Evolutionary conservation across 1,284 basidiomycete genomes (phyloP), one percentile per base, ranked within the genome.

Genomic region (Heliocybe sulcata): DNA sequence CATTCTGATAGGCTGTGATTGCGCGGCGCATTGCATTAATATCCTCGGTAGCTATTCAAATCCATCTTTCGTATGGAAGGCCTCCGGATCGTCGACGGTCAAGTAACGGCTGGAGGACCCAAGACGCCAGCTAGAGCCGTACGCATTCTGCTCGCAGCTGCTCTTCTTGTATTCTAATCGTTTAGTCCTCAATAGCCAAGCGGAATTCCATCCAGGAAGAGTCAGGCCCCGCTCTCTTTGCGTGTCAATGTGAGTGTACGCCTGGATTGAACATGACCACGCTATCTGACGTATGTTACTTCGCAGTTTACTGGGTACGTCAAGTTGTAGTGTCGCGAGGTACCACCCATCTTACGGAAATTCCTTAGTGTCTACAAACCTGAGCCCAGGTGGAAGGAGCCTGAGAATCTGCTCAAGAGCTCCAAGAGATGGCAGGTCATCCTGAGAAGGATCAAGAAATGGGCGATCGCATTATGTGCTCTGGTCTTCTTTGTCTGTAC

Each of bases 31-130:
- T 31, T 31, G 25, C 6, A 9, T 8, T 26, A 38, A 25, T n/a
- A 10, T 38, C 23, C 33, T 42, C 35, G n/a, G 11, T 26, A 53
- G 52, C 16, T 53, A 3, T 48, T 53, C 19, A 53, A 53, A 35
- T 35, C 38, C 35, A 48, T 53, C 42, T 53, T 53, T 38, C 52
- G 52, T 31, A 22, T 53, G 52, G 38, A 53, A 19, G 48, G 48
- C 38, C 33, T 53, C 12, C 35, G 52, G 14, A 12, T 33, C 23
- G 23, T 10, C n/a, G 51, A 29, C 14, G 22, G 51, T 42, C 38
- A 20, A 6, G 8, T 42, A 16, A 42, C 38, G 3, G 38, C 16
- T 16, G 38, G 38, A n/a, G 38, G 38, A 20, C 6, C 38, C 19
- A 20, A 3, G 6, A 4, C 16, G 4, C 16, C 6, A 31, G 4